These are phyloP conservation scores for Auriscalpium orientale DNA, from an alignment of 768 basidiomycete species.

Conservation along the genomic window DNA sequence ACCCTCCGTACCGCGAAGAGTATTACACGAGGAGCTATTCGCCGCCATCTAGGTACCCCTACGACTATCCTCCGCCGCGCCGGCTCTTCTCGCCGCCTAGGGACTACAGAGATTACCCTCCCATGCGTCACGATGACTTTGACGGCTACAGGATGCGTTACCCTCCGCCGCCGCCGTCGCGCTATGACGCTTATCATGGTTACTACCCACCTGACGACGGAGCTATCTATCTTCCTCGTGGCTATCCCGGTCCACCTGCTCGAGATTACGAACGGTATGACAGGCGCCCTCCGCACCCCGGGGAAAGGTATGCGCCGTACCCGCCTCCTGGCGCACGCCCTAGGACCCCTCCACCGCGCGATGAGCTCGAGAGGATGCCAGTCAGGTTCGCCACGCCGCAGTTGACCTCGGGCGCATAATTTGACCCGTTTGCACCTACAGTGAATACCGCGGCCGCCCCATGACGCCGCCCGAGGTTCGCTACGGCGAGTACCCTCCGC, in stretches of 20 bases:
- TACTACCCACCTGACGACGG: slow-evolving; percentile 37
- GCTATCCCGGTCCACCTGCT: slow-evolving; percentile 41
- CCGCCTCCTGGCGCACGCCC: slow-evolving; percentile 37
- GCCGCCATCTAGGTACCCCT: slow-evolving; percentile 45
- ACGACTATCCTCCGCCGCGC: slow-evolving; percentile 42
- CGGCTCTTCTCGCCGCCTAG: slow-evolving; percentile 55
- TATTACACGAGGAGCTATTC: slow-evolving; percentile 37
- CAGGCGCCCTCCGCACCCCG: slow-evolving; percentile 38
- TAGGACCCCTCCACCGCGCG: slow-evolving; percentile 19
- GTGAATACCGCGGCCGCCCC: slow-evolving; percentile 17
- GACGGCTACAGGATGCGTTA: slow-evolving; percentile 64
- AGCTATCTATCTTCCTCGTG: slow-evolving; percentile 40
- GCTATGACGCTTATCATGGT: slow-evolving; percentile 43
- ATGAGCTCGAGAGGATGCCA: slow-evolving; percentile 24
- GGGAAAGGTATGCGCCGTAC: slow-evolving; percentile 33
- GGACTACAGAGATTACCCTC: slow-evolving; percentile 61
- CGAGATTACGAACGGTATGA: slow-evolving; percentile 51
- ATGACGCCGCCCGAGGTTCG: slow-evolving; percentile 18
- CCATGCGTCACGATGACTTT: slow-evolving; percentile 49
- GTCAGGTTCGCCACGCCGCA: slow-evolving; percentile 1
- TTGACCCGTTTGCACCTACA: not conserved
- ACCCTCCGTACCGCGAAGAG: slow-evolving; percentile 46
- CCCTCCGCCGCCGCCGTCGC: slow-evolving; percentile 42
- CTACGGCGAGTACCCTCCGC: slow-evolving; percentile 19
- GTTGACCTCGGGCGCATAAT: no score